Conservation (phyloP, 352 stramenopile genomes). For the Pythium pyrilobum region DNA sequence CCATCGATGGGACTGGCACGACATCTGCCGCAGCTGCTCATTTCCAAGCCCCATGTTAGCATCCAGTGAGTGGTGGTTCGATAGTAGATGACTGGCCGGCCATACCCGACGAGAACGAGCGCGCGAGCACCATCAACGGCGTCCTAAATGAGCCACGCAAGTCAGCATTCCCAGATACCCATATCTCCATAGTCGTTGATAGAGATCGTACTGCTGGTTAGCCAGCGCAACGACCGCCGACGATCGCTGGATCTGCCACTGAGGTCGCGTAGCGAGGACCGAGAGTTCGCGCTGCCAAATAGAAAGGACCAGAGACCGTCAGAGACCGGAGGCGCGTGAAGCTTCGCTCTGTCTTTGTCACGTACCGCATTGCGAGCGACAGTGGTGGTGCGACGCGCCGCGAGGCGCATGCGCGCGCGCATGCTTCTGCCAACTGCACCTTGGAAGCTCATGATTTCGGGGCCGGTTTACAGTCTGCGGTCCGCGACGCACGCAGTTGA, state of each 20-base stretch:
- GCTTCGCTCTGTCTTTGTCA: not conserved
- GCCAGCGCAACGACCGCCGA: conserved; percentile 5
- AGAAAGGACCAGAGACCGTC: not conserved
- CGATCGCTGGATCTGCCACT: conserved; percentile 6
- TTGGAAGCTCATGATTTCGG: conserved; percentile 47
- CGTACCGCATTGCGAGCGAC: conserved; percentile 20
- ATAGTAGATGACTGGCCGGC: not conserved
- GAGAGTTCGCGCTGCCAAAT: conserved; percentile 2
- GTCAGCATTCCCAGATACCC: too few species aligned
- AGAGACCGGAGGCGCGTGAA: not conserved
- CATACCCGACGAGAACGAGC: conserved; percentile 50
- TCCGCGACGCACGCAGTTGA: not conserved
- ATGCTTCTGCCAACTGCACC: conserved; percentile 28
- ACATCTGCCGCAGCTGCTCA: conserved; percentile 25
- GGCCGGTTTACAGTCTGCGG: conserved; percentile 2
- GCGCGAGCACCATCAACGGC: conserved; percentile 19
- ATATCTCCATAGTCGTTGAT: not conserved
- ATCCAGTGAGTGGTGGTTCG: not conserved
- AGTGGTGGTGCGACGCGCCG: conserved; percentile 17
- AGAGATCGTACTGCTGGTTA: not conserved
- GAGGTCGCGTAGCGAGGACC: conserved; percentile 1
- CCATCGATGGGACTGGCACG: conserved; percentile 85
- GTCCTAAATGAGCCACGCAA: conserved; percentile 11
- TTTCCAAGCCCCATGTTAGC: not conserved
- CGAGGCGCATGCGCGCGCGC: conserved; percentile 31